phyloP scores from a whole-genome alignment of 2,329 filamentous ascomycete species.

The Dactylellina drechsleri region DNA sequence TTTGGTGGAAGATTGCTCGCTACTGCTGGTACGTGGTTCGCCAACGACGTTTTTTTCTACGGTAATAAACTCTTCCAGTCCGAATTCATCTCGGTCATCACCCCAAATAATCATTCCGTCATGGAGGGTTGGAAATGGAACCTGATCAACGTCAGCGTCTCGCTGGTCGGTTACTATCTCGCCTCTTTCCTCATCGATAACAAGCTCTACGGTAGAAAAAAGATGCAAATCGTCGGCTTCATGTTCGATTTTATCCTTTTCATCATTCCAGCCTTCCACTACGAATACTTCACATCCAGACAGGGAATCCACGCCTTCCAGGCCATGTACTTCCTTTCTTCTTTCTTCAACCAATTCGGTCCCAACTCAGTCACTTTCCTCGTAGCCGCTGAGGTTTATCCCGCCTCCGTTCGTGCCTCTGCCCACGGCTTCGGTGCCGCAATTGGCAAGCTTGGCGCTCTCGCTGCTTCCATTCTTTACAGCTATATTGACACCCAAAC shows the following conservation, averaged over 20 bases:
- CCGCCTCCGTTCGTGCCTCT: constrained; percentile 88
- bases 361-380: constrained; percentile 97
- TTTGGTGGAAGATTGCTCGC: constrained; percentile 88
- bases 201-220: constrained; percentile 94
- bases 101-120: constrained; percentile 74
- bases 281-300: constrained; percentile 78
- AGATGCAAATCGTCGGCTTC: constrained; percentile 96
- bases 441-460: constrained; percentile 85
- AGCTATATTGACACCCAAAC: constrained; percentile 88
- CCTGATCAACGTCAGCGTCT: constrained; percentile 87
- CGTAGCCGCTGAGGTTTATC: constrained; percentile 94
- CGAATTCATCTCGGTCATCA: constrained; percentile 86
- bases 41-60: constrained; percentile 99
- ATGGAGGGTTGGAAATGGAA: constrained; percentile 93
- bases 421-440: constrained; percentile 96
- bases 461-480: constrained; percentile 87
- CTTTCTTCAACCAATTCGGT: constrained; percentile 99
- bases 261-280: constrained; percentile 88
- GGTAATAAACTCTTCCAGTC: constrained; percentile 97
- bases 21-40: constrained; percentile 90
- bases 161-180: constrained; percentile 86
- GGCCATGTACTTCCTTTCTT: constrained; percentile 97
- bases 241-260: constrained; percentile 93
- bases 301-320: constrained; percentile 87
- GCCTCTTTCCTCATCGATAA: constrained; percentile 88